Conservation (phyloP, 2,329 filamentous ascomycete species). For the Emergomyces pasteurianus region DNA sequence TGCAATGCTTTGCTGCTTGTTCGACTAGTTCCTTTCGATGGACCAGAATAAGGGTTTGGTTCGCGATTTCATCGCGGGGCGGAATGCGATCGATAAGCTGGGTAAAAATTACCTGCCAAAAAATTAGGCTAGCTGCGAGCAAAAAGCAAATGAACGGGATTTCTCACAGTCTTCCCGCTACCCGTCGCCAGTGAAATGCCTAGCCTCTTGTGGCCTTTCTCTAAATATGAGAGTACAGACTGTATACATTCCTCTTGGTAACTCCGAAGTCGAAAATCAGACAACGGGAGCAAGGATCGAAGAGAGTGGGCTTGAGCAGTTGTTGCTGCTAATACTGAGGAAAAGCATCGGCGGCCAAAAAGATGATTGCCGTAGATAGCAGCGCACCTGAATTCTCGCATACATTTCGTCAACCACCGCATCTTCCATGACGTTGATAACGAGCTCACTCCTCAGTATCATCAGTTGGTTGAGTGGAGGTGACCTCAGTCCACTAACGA, state of each 20-base stretch:
- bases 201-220: constrained; percentile 62
- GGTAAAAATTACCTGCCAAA: constrained; percentile 76
- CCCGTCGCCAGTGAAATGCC: constrained; percentile 82
- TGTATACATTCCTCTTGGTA: constrained; percentile 91
- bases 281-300: constrained; percentile 4
- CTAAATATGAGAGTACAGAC: constrained; percentile 58
- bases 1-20: constrained; percentile 80
- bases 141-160: not conserved
- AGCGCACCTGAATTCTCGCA: constrained; percentile 10
- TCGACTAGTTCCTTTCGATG: constrained; percentile 90
- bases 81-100: constrained; percentile 73
- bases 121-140: constrained; percentile 4
- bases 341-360: constrained; percentile 6
- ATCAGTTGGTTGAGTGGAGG: not conserved
- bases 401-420: constrained; percentile 17
- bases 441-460: not conserved
- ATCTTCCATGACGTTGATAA: constrained; percentile 13
- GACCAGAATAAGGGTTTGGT: constrained; percentile 78
- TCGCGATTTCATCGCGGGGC: constrained; percentile 44
- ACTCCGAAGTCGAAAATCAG: constrained; percentile 53
- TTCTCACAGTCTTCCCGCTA: constrained; percentile 68
- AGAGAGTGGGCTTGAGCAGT: constrained; percentile 5
- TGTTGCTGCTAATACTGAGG: constrained; percentile 13
- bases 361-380: not conserved
- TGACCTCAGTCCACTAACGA: not conserved